Conservation (phyloP, 2,329 filamentous ascomycete genomes). For the Colletotrichum coccodes region DNA sequence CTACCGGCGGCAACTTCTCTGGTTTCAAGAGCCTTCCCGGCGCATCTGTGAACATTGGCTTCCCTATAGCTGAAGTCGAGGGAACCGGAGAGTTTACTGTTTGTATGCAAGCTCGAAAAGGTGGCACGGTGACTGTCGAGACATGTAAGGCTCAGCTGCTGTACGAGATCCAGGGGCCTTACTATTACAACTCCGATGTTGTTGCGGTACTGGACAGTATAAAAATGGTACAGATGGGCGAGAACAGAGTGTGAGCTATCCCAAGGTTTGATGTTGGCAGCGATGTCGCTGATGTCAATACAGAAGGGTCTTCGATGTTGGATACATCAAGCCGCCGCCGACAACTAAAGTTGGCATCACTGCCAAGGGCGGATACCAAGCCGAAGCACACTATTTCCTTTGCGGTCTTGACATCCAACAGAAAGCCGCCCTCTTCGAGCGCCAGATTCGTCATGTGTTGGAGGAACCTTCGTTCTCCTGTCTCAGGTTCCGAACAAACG, state of each 20-base stretch:
- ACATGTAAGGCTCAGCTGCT: constrained; percentile 51
- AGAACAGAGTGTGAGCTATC: constrained; percentile 36
- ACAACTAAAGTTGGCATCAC: constrained; percentile 55
- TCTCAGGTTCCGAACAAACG: constrained; percentile 47
- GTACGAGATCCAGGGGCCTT: constrained; percentile 56
- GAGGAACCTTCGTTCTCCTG: constrained; percentile 46
- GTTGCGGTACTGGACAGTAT: constrained; percentile 49
- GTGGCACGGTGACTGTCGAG: constrained; percentile 47
- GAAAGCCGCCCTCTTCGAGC: constrained; percentile 55
- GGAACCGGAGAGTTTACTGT: constrained; percentile 55
- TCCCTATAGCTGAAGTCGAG: constrained; percentile 60
- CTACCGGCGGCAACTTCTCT: constrained; percentile 62
- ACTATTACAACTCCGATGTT: constrained; percentile 56
- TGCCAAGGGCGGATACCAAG: constrained; percentile 54
- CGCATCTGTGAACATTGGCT: constrained; percentile 48
- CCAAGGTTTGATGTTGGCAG: no score
- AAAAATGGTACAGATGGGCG: constrained; percentile 56
- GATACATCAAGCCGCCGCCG: constrained; percentile 41
- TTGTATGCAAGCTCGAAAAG: constrained; percentile 35
- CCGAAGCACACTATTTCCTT: constrained; percentile 55
- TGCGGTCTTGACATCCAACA: constrained; percentile 53
- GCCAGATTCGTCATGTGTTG: constrained; percentile 47
- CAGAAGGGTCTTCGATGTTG: constrained; percentile 34
- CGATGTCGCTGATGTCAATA: neutral
- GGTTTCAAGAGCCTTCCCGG: constrained; percentile 48